A percentile compares a stretch with the other conserved stretches of the same genome.
Conservation (phyloP, 257 asterid genomes). For the Fraxinus pennsylvanica region DNA sequence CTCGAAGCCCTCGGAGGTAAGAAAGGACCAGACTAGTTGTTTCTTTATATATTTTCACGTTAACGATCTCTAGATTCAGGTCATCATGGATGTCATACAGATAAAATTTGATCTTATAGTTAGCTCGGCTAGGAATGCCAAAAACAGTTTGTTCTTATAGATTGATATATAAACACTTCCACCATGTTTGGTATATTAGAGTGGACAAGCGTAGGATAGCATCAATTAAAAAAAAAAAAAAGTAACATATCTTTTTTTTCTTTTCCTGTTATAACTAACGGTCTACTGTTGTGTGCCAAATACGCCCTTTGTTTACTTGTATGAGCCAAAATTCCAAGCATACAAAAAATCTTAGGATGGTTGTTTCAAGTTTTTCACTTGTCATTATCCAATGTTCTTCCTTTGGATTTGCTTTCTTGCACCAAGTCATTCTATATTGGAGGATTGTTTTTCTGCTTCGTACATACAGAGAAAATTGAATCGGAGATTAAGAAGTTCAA, state of each 20-base stretch:
- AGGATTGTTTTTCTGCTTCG: neutral
- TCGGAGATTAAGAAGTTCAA: neutral
- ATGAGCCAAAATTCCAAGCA: neutral
- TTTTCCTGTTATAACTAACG: neutral
- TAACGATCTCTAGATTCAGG: neutral
- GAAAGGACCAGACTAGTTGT: neutral
- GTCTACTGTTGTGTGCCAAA: neutral
- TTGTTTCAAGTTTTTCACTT: neutral
- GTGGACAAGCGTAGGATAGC: neutral
- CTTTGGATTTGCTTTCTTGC: neutral
- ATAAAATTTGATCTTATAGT: neutral
- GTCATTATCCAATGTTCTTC: neutral
- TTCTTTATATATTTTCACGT: neutral
- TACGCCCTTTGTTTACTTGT: neutral
- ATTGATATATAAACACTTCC: neutral
- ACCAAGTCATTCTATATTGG: neutral
- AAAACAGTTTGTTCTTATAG: neutral
- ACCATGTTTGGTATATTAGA: neutral
- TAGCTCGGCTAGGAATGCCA: neutral
- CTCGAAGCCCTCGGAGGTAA: slow-evolving; percentile 85
- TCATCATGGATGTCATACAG: neutral
- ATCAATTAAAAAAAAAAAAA: too few species aligned
- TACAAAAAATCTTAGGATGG: neutral
- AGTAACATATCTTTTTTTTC: neutral
- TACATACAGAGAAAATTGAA: neutral